These are phyloP conservation scores for Gnetum montanum DNA, from an alignment of 75 land plant species.

Conservation along the genomic window DNA sequence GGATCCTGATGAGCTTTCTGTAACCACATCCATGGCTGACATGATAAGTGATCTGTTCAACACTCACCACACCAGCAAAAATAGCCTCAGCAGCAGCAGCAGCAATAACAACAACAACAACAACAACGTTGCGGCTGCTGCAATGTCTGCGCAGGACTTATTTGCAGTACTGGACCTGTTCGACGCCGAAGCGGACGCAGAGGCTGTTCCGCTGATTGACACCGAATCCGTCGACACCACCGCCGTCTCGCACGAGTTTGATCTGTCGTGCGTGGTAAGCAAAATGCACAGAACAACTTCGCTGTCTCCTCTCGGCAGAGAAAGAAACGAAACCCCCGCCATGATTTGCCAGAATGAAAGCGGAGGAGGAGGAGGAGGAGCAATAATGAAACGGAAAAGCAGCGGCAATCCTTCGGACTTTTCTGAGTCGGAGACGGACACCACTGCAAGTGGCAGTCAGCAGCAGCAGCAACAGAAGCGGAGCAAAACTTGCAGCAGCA, in stretches of 20 bases:
- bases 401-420: constrained; percentile 1
- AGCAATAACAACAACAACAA: too few species aligned
- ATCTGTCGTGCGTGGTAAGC: too few species aligned
- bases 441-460: not conserved
- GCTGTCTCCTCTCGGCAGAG: too few species aligned
- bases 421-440: constrained; percentile 4
- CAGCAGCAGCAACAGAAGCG: constrained; percentile 2
- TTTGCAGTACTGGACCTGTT: constrained; percentile 5
- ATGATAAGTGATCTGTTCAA: constrained; percentile 3
- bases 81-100: not conserved
- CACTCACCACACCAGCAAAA: not conserved
- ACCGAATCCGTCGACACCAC: not conserved
- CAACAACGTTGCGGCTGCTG: too few species aligned
- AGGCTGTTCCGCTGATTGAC: not conserved
- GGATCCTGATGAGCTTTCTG: not conserved
- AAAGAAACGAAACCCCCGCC: not conserved
- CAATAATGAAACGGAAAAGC: not conserved
- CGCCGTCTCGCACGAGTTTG: not conserved
- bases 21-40: constrained; percentile 1
- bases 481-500: not conserved
- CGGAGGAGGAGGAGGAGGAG: not conserved
- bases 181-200: not conserved
- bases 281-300: too few species aligned
- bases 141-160: constrained; percentile 1
- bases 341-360: not conserved